Evolutionary conservation across 495 filamentous ascomycete species (phyloP), one percentile per base, ranked within the genome.

Genomic region (Xylaria acuta): DNA sequence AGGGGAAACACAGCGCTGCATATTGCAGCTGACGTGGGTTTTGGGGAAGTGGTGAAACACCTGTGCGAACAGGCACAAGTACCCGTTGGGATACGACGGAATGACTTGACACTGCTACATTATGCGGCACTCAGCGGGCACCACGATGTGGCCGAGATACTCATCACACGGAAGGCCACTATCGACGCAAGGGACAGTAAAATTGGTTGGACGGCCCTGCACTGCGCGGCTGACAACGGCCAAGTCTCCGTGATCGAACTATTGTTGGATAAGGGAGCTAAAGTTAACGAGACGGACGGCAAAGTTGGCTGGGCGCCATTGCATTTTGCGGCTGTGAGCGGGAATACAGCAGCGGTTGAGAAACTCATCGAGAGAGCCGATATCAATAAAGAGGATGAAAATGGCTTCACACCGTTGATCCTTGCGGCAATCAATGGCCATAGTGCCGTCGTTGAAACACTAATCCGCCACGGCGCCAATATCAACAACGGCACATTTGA

Each of bases 271-370:
- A 11, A 20, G 2, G 36, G n/a, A 41, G 59, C 59, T 3, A 25
- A 41, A 0, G 20, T 62, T 41, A 11, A 38, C 20, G 36, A 11
- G 5, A 41, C 34, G 20, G 59, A 62, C 36, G 34, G 41, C 2
- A 22, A 25, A 41, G 34, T 62, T 25, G 59, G 59, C 7, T 62
- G 59, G 59, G 22, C 59, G 20, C 36, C 36, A 22, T 41, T 62
- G 36, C 59, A 62, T 40, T 62, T 62, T 11, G 59, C 59, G n/a
- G 34, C 59, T 41, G 41, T 62, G 59, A 62, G n/a, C 59, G 59
- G 59, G 20, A 36, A 40, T 0, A 34, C 18, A 22, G 36, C 34
- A 22, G 59, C 36, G 1, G n/a, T 41, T 25, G 18, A 22, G 20
- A 25, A 22, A 40, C 59, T 62, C 20, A 22, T 22, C 18, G 36